A percentile compares a stretch with the other conserved stretches of the same genome.
Evolutionary conservation across 2,329 filamentous ascomycete genomes (phyloP).

Genomic region (Ceratocystis cacaofunesta): DNA sequence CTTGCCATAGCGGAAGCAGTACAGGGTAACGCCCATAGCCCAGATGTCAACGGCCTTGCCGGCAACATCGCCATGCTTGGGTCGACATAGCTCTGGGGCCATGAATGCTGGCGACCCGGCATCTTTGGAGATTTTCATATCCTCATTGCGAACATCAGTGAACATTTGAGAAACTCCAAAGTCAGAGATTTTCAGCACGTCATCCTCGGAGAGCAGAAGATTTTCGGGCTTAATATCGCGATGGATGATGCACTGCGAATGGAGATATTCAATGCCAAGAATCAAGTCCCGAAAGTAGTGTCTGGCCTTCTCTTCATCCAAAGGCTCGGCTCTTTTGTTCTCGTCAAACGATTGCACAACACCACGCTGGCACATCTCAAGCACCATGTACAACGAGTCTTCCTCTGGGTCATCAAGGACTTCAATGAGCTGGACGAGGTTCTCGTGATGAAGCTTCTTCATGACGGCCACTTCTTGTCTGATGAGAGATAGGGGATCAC

Average conservation of each 20-base stretch:
- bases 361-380: conserved; percentile 98
- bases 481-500: conserved; percentile 67
- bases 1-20: conserved; percentile 75
- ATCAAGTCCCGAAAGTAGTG: conserved; percentile 93
- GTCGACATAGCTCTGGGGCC: conserved; percentile 79
- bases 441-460: conserved; percentile 94
- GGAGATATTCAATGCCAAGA: conserved; percentile 88
- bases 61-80: conserved; percentile 72
- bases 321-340: conserved; percentile 69
- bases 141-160: conserved; percentile 49
- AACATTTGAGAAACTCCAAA: conserved; percentile 99
- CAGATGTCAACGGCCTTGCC: conserved; percentile 89
- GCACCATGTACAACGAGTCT: conserved; percentile 94
- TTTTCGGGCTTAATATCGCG: conserved; percentile 98
- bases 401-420: conserved; percentile 91
- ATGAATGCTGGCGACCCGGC: conserved; percentile 91
- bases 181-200: conserved; percentile 92
- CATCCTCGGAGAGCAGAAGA: conserved; percentile 72
- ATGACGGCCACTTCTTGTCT: conserved; percentile 96
- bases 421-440: conserved; percentile 84
- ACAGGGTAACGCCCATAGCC: conserved; percentile 95
- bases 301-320: conserved; percentile 66
- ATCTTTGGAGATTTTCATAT: conserved; percentile 86
- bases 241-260: conserved; percentile 87
- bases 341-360: conserved; percentile 92